Base-by-base conservation (phyloP, 352 stramenopile species). In the Globisporangium paroecandrum region DNA sequence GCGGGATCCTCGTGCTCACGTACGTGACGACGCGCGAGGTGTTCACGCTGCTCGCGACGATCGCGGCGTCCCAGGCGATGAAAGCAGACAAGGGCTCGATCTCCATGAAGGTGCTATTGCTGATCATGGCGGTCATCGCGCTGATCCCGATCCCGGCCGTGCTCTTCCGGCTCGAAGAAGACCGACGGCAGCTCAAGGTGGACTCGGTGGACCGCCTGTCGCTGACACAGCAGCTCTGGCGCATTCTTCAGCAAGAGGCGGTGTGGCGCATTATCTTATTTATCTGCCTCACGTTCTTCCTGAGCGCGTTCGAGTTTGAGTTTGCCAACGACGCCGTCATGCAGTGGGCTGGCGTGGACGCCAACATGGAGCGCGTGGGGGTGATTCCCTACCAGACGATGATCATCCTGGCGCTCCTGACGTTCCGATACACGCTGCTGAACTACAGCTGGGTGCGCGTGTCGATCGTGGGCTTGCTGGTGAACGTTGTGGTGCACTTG, bases 361-460 rank as follows among this genome's bases (percentile, higher is more conserved):
- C 74, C 4, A 68, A 89, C 64, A 59, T 70, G 2, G 64, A 76
- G 15, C 81, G 79, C 1, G 32, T 83, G 1, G 77, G 71, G 2
- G 64, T 77, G 43, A 90, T 91, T 34, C 76, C 80, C 1, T 73
- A 74, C 24, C 74, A 89, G 41, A 49, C 70, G 6, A 68, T 90
- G 58, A 70, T 82, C 69, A 72, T 92, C 10, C 1, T 81, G 22
- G 65, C 72, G 43, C 75, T 91, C 25, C 27, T 87, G 56, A 69
- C 77, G 12, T 93, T 81, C 66, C 82, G 85, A 53, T 66, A 78
- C 46, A 79, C 73, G 22, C 59, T 91, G 49, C 83, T 93, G 47
- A 93, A 93, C 68, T 85, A 82, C 73, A 90, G 79, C 63, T 93
- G 85, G 85, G 72, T 88, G 32, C 82, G 80, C 29, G 72, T 91